phyloP scores from a whole-genome alignment of 805 yeast genomes.

The Myxozyma monticola region DNA sequence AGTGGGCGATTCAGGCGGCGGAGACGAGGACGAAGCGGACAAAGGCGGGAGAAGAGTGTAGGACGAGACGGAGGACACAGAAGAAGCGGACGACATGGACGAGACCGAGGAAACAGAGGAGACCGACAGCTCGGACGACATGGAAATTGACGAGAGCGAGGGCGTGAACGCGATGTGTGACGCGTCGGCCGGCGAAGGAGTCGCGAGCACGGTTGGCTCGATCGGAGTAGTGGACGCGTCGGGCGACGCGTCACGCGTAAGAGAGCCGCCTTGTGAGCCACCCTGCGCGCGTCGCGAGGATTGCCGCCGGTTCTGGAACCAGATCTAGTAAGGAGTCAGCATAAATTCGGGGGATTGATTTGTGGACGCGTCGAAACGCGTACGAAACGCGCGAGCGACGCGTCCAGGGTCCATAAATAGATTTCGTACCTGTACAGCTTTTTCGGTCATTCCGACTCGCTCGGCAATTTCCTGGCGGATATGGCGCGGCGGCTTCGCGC shows the following conservation, averaged over 20 bases:
- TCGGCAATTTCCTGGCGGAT: slow-evolving; percentile 77
- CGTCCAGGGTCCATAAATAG: no score
- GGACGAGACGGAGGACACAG: slow-evolving; percentile 22
- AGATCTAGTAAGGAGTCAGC: slow-evolving; percentile 48
- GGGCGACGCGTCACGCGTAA: slow-evolving; percentile 20
- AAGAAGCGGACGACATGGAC: slow-evolving; percentile 31
- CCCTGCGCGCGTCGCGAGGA: slow-evolving; percentile 46
- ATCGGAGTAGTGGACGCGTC: no score
- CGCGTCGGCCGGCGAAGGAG: no score
- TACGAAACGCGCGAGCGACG: no score
- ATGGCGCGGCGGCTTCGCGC: slow-evolving; percentile 77
- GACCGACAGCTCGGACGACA: neutral
- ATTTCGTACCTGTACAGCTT: slow-evolving; percentile 70
- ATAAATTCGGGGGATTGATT: neutral
- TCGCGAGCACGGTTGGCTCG: neutral
- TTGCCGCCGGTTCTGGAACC: slow-evolving; percentile 97
- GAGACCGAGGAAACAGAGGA: slow-evolving; percentile 4
- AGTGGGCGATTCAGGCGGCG: slow-evolving; percentile 6
- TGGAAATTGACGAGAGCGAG: no score
- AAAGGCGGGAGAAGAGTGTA: neutral
- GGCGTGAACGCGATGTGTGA: no score
- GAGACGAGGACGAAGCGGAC: slow-evolving; percentile 4
- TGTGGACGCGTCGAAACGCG: neutral
- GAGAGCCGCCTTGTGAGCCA: slow-evolving; percentile 6
- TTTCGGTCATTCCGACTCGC: slow-evolving; percentile 89